phyloP scores from a whole-genome alignment of 345 rosid species.

The Gynandropsis gynandra region DNA sequence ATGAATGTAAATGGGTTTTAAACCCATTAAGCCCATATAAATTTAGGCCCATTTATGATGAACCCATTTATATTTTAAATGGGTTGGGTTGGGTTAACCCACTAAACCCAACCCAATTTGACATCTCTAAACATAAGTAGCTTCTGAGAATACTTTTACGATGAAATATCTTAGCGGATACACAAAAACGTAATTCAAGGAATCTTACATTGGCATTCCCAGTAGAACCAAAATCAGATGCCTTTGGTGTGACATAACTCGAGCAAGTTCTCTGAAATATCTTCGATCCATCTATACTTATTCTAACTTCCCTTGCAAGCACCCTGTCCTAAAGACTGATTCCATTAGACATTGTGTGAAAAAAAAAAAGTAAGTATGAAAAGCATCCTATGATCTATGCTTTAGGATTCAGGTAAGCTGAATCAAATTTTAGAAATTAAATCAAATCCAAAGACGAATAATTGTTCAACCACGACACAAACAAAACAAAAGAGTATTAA shows the following conservation, averaged over 20 bases:
- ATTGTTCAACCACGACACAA: neutral
- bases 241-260: conserved; percentile 13
- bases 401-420: conserved; percentile 9
- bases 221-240: conserved; percentile 19
- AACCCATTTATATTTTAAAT: too few relatives aligned
- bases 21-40: too few relatives aligned
- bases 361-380: neutral
- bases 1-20: too few relatives aligned
- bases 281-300: conserved; percentile 22
- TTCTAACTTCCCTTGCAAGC: conserved; percentile 22
- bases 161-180: neutral
- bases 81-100: too few relatives aligned
- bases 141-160: neutral
- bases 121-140: too few relatives aligned
- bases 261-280: conserved; percentile 23
- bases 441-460: neutral
- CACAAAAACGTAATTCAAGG: neutral
- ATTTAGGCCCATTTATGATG: too few relatives aligned
- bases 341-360: conserved; percentile 6
- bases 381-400: neutral
- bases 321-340: conserved; percentile 22
- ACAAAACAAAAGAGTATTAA: neutral
- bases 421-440: neutral
- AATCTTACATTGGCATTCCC: conserved; percentile 22
- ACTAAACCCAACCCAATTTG: too few relatives aligned